Base-by-base conservation (phyloP, 2,329 filamentous ascomycete genomes). In the Penicillium sp. region DNA sequence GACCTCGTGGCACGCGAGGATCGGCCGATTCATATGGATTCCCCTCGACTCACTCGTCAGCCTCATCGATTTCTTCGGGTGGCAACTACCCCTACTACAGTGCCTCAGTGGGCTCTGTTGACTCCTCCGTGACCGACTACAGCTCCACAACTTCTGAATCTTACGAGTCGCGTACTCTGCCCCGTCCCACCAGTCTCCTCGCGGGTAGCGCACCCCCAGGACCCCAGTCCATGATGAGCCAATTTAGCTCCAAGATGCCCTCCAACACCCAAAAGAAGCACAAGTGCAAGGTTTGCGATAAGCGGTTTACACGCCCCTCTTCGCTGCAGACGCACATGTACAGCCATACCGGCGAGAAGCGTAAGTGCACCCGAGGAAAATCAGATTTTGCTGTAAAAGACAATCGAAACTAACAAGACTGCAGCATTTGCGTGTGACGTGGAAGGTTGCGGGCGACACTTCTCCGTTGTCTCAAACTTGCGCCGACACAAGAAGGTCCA, bases 271-370 rank as follows among this genome's bases (percentile, higher is more conserved):
- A 97, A 72, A 97, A 97, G 86, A 97, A 97, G 82, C 94, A 97
- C 80, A 97, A 97, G 81, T 97, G 93, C 84, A 97, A 96, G 79
- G 90, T 97, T 56, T 97, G 93, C 80, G 93, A 97, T 76, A 97
- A 97, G 83, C 87, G 93, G 39, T 97, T 97, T 74, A 97, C 93
- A 2, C 85, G 93, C 51, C 93, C 93, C 1, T 96, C 92, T 71
- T 97, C 93, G 13, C 76, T 97, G 34, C 93, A 97, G 72, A 97
- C 93, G 28, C 93, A 97, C 72, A 97, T 97, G 90, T 97, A 97
- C 78, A 96, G 92, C 76, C 93, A 97, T 71, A 97, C 93, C 52
- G 93, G 93, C 71, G 93, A 97, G 76, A 97, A 97, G 80, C 93
- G 92, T 96, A 85, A 83, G 92, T 87, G 9, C 18, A n/a, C n/a